A percentile compares a stretch with the other conserved stretches of the same genome.
These are phyloP conservation scores for Ganoderma meredithae DNA, from an alignment of 1,284 basidiomycete genomes.

Conservation along the genomic window DNA sequence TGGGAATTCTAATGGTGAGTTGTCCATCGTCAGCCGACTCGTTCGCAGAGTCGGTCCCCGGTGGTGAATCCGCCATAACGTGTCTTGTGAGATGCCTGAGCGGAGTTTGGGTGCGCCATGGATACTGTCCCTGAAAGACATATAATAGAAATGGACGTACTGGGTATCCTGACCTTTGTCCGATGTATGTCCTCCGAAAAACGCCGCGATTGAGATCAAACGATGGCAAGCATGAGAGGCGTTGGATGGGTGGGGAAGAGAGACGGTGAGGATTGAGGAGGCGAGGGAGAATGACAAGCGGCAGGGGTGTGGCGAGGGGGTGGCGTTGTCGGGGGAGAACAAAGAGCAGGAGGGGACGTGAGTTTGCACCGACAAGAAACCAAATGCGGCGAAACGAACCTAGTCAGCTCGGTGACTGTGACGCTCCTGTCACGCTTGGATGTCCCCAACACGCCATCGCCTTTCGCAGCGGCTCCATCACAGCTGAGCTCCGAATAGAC, in stretches of 20 bases:
- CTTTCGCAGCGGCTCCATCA: conserved; percentile 9
- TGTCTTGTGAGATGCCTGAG: neutral
- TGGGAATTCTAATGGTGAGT: conserved; percentile 66
- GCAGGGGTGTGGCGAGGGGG: neutral
- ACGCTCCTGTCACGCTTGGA: conserved; percentile 33
- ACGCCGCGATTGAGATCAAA: conserved; percentile 24
- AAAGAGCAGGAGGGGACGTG: conserved; percentile 31
- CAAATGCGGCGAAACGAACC: conserved; percentile 44
- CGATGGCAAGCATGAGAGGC: conserved; percentile 2
- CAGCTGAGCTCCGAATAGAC: neutral
- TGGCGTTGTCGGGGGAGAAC: conserved; percentile 17
- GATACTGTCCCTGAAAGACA: neutral
- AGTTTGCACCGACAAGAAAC: conserved; percentile 44
- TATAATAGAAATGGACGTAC: neutral
- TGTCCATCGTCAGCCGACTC: conserved; percentile 63
- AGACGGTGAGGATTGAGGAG: neutral
- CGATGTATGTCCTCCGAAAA: conserved; percentile 1
- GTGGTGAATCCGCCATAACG: conserved; percentile 45
- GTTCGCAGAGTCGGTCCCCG: conserved; percentile 52
- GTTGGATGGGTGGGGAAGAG: neutral
- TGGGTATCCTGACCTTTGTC: conserved; percentile 3
- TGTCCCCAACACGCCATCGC: conserved; percentile 30
- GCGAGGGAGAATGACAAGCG: neutral
- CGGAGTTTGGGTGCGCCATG: neutral
- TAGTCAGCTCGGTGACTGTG: conserved; percentile 43